These are phyloP conservation scores for Calendula officinalis DNA, from an alignment of 129 eudicot genomes.

Conservation along the genomic window DNA sequence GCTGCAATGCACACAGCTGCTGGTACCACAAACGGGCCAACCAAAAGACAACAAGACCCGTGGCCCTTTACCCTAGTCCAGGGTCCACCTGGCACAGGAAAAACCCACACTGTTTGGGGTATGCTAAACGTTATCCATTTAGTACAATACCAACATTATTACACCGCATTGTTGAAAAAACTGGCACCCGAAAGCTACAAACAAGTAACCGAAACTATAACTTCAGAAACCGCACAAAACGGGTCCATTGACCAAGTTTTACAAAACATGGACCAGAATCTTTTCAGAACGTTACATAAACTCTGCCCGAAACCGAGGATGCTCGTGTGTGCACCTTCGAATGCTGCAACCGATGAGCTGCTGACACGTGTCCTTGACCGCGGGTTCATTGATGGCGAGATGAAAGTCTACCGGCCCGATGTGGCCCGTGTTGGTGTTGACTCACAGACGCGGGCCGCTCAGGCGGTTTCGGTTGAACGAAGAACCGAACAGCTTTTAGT, in stretches of 20 bases:
- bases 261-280: conserved; percentile 92
- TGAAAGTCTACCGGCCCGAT: conserved; percentile 94
- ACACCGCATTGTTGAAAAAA: conserved; percentile 83
- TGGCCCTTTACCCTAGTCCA: conserved; percentile 99
- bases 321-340: conserved; percentile 99
- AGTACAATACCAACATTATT: conserved; percentile 95
- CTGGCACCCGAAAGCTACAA: conserved; percentile 99
- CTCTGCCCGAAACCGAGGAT: conserved; percentile 96
- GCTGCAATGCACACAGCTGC: conserved; percentile 99
- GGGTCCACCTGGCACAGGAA: conserved; percentile 99
- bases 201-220: conserved; percentile 56
- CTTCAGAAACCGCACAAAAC: conserved; percentile 41
- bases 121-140: conserved; percentile 97
- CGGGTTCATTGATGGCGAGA: conserved; percentile 97
- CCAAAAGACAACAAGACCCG: conserved; percentile 86
- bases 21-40: conserved; percentile 60
- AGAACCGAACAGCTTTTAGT: conserved; percentile 81
- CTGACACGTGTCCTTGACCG: conserved; percentile 97
- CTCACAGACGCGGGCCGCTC: conserved; percentile 94
- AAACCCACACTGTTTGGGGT: conserved; percentile 98
- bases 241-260: conserved; percentile 97
- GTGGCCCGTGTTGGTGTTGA: conserved; percentile 99
- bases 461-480: conserved; percentile 96
- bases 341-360: conserved; percentile 97
- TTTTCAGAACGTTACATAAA: conserved; percentile 89